phyloP scores from a whole-genome alignment of 2,329 filamentous ascomycete genomes.

The Phaeosphaeria sp. region DNA sequence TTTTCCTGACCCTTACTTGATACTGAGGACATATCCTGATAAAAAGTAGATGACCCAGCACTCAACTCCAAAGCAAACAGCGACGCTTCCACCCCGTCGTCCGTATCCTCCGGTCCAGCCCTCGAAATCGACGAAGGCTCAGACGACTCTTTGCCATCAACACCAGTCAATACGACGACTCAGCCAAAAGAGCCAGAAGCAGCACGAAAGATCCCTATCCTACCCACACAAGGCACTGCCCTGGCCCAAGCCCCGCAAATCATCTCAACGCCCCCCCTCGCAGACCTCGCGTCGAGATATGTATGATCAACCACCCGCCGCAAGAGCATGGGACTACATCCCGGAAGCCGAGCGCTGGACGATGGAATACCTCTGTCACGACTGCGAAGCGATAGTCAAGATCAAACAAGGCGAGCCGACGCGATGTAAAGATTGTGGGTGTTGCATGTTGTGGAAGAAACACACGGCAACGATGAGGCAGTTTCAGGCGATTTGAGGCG shows the following conservation, averaged over 20 bases:
- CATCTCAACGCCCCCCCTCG: background rate
- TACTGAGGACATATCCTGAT: too few relatives aligned
- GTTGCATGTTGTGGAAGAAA: conserved; percentile 14
- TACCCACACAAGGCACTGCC: too few relatives aligned
- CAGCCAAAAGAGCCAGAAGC: background rate
- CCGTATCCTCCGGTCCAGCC: background rate
- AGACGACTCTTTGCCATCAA: background rate
- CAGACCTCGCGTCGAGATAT: background rate
- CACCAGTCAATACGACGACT: background rate
- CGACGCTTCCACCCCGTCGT: too few relatives aligned
- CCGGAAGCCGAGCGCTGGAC: background rate
- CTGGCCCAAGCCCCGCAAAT: background rate
- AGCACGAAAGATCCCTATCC: too few relatives aligned
- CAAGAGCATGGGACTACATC: background rate
- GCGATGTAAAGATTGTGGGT: conserved; percentile 19
- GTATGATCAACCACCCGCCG: background rate
- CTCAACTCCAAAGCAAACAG: background rate
- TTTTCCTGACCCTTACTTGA: background rate
- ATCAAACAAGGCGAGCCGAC: conserved; percentile 5
- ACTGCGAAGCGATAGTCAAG: background rate
- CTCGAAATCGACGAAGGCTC: background rate
- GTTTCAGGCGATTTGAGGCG: conserved; percentile 30
- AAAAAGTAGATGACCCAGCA: too few relatives aligned
- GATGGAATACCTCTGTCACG: background rate
- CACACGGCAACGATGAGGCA: conserved; percentile 25